These are phyloP conservation scores for Pichia heedii DNA, from an alignment of 805 yeast genomes.

Conservation along the genomic window DNA sequence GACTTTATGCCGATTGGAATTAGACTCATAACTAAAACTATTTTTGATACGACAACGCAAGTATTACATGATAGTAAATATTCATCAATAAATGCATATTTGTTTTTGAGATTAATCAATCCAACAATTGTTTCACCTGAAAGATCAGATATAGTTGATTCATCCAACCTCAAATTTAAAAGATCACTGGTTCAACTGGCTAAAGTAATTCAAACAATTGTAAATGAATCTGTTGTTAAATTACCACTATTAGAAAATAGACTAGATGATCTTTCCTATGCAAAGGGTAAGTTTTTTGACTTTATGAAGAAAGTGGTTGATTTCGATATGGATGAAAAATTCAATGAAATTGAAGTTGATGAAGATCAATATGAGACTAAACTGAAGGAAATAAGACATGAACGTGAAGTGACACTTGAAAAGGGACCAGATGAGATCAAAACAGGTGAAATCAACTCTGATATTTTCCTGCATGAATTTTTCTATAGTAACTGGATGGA, in stretches of 20 bases:
- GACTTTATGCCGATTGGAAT: constrained; percentile 61
- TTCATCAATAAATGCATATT: constrained; percentile 76
- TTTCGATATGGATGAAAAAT: constrained; percentile 11
- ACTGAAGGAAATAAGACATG: too few species aligned
- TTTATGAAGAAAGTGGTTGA: constrained; percentile 31
- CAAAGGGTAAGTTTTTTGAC: constrained; percentile 31
- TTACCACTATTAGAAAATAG: constrained; percentile 42
- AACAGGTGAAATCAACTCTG: background rate
- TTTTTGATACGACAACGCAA: constrained; percentile 45
- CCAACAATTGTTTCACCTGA: constrained; percentile 92
- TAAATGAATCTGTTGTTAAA: constrained; percentile 70
- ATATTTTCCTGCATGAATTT: constrained; percentile 34
- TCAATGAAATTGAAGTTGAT: constrained; percentile 1
- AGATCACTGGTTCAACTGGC: constrained; percentile 73
- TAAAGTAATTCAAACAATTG: constrained; percentile 76
- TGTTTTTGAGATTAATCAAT: constrained; percentile 71
- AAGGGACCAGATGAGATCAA: background rate
- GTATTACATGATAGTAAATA: constrained; percentile 60
- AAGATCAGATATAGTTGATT: constrained; percentile 27
- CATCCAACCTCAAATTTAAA: constrained; percentile 25
- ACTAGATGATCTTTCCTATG: constrained; percentile 31
- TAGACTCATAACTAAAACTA: constrained; percentile 58
- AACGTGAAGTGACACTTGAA: background rate
- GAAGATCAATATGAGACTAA: background rate
- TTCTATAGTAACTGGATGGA: constrained; percentile 40